phyloP scores from a whole-genome alignment of 352 stramenopile genomes.

The Phytopythium sindhum region DNA sequence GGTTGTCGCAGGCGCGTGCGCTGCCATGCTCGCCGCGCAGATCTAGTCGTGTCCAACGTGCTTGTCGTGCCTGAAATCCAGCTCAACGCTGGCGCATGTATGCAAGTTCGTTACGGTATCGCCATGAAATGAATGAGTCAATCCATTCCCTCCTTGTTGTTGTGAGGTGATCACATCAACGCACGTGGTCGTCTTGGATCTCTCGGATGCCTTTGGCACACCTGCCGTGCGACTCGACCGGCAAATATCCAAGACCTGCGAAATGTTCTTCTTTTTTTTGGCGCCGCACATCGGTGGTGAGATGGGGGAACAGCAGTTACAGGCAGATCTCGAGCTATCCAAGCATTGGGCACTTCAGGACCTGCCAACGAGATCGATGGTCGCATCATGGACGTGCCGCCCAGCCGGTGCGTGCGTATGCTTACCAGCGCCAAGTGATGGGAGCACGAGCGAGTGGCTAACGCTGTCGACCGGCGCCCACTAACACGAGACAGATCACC shows the following conservation, averaged over 20 bases:
- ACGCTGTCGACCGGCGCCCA: neutral
- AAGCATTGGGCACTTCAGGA: neutral
- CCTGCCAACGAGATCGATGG: neutral
- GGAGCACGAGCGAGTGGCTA: neutral
- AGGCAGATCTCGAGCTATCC: neutral
- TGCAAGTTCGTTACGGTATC: neutral
- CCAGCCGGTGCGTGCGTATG: neutral
- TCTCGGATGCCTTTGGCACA: neutral
- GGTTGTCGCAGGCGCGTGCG: slow-evolving; percentile 2
- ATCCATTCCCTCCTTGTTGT: neutral
- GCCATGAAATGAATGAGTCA: neutral
- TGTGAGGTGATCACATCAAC: neutral
- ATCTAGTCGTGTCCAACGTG: neutral
- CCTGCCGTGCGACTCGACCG: neutral
- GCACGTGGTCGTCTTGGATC: neutral
- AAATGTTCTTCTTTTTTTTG: neutral
- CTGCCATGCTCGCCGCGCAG: neutral
- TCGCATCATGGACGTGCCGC: neutral
- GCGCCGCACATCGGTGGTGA: neutral
- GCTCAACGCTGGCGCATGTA: neutral
- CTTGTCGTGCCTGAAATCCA: neutral
- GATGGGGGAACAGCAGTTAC: neutral
- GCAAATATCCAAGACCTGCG: neutral
- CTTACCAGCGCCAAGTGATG: neutral
- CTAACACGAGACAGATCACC: neutral